Percentiles rank a stretch among this genome's conserved stretches.
These are phyloP conservation scores for Diaporthe australafricana DNA, from an alignment of 2,329 filamentous ascomycete species.

Conservation along the genomic window DNA sequence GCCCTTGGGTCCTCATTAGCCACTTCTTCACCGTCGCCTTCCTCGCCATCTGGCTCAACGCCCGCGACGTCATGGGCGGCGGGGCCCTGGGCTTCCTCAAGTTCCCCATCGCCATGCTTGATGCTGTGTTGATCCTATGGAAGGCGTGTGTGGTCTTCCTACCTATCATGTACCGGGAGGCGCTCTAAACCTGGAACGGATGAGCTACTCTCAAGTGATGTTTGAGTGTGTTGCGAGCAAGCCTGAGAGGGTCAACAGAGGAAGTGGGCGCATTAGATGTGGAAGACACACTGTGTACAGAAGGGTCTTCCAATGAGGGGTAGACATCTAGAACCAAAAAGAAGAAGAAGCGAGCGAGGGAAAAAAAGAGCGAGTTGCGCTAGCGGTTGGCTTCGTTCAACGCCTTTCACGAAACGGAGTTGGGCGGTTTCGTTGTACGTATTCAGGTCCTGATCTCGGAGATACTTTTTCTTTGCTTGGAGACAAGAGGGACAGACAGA, in stretches of 20 bases:
- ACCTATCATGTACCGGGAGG: slow-evolving; percentile 81
- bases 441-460: background rate
- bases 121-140: slow-evolving; percentile 78
- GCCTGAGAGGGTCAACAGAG: no score
- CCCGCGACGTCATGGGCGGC: slow-evolving; percentile 56
- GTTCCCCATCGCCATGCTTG: slow-evolving; percentile 73
- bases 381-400: background rate
- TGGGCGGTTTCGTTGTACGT: slow-evolving; percentile 11
- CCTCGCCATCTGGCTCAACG: slow-evolving; percentile 80
- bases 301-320: background rate
- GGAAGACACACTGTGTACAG: background rate
- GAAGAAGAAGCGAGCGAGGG: background rate
- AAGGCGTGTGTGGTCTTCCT: slow-evolving; percentile 86
- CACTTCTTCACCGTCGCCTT: slow-evolving; percentile 97
- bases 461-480: background rate
- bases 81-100: slow-evolving; percentile 65
- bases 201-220: background rate
- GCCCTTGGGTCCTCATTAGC: slow-evolving; percentile 82
- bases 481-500: background rate
- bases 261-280: background rate
- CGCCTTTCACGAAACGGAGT: background rate
- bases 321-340: background rate
- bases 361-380: background rate
- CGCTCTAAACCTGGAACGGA: slow-evolving; percentile 44
- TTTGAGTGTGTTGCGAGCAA: background rate